These are phyloP conservation scores for Powellomyces hirtus DNA, from an alignment of 192 early-diverging fungal species.

Conservation along the genomic window DNA sequence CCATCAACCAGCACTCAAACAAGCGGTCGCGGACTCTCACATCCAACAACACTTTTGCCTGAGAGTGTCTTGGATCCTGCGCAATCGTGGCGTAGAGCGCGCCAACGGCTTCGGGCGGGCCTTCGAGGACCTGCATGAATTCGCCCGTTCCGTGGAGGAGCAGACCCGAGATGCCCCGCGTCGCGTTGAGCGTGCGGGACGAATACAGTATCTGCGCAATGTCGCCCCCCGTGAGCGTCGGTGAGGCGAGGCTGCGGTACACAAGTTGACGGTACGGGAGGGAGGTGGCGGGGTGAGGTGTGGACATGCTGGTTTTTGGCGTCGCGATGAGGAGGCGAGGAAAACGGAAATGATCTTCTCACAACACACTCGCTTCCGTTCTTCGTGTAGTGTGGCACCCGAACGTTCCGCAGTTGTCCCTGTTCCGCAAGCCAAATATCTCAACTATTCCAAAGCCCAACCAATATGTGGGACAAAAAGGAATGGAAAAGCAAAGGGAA, in stretches of 20 bases:
- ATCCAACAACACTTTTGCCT: background rate
- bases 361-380: too few relatives aligned
- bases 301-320: too few relatives aligned
- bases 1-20: slow-evolving; percentile 2
- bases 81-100: background rate
- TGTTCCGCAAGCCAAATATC: too few relatives aligned
- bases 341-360: too few relatives aligned
- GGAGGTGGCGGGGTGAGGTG: too few relatives aligned
- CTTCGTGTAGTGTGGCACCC: too few relatives aligned
- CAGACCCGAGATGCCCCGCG: background rate
- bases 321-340: too few relatives aligned
- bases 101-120: background rate
- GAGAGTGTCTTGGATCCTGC: background rate
- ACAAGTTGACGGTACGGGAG: background rate
- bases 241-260: background rate
- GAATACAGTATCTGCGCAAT: background rate
- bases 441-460: too few relatives aligned
- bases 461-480: too few relatives aligned
- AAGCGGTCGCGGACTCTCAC: background rate
- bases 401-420: too few relatives aligned
- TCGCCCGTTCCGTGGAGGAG: background rate
- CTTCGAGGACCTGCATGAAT: background rate
- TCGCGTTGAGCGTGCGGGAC: background rate
- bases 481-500: too few relatives aligned
- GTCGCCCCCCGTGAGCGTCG: background rate